A percentile compares a stretch with the other conserved stretches of the same genome.
Evolutionary conservation across 2,329 filamentous ascomycete species (phyloP).

Genomic region (Bertia moriformis): DNA sequence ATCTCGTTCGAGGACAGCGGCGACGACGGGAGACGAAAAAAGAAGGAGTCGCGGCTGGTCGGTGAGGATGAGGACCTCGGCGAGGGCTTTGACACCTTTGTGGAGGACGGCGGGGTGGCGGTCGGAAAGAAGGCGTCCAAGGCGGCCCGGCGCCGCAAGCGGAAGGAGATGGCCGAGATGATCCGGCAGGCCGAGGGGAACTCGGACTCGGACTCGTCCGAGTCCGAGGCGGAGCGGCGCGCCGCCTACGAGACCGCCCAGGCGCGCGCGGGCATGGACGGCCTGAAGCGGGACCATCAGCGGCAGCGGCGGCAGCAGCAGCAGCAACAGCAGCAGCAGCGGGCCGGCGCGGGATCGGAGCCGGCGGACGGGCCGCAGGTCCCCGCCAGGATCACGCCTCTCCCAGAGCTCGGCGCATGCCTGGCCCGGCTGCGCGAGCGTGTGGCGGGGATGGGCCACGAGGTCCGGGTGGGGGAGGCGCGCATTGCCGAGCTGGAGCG

Average conservation of each 20-base stretch:
- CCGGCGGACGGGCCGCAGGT: conserved; percentile 32
- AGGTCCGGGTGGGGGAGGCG: conserved; percentile 42
- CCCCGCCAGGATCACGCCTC: conserved; percentile 60
- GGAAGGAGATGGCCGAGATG: conserved; percentile 67
- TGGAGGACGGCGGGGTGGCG: conserved; percentile 68
- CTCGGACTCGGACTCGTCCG: conserved; percentile 47
- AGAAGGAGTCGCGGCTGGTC: conserved; percentile 55
- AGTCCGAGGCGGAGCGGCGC: conserved; percentile 56
- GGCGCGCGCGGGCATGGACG: conserved; percentile 74
- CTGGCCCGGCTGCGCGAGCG: conserved; percentile 47
- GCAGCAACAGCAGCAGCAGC: conserved; percentile 16
- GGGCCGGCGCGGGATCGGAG: conserved; percentile 5
- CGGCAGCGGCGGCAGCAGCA: conserved; percentile 27
- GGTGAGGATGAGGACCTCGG: conserved; percentile 82
- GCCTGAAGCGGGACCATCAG: conserved; percentile 27
- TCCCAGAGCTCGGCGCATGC: conserved; percentile 60
- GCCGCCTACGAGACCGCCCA: conserved; percentile 81
- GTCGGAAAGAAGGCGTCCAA: conserved; percentile 67
- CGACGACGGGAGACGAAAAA: conserved; percentile 40
- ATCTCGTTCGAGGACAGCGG: conserved; percentile 49
- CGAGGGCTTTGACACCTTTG: conserved; percentile 85
- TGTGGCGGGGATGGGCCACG: conserved; percentile 46
- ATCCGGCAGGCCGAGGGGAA: conserved; percentile 66
- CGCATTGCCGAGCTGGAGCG: conserved; percentile 51
- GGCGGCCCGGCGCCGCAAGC: conserved; percentile 49